Base-by-base conservation (phyloP, 345 rosid species). In the Lepidium africanum region DNA sequence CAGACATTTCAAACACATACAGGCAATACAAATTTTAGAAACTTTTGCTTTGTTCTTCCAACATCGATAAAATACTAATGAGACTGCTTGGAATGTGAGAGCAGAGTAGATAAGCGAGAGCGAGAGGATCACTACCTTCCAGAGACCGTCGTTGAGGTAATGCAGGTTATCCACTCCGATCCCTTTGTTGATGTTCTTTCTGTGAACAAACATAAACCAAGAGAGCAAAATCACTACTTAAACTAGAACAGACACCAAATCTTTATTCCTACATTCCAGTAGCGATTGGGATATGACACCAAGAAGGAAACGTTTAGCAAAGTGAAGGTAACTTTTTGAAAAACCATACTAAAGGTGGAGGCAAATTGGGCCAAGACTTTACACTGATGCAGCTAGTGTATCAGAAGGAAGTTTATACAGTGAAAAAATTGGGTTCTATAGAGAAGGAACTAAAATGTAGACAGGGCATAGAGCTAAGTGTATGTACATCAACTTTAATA, bases 141-240 rank as follows among this genome's bases (percentile, higher is more conserved):
- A 95, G 37, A 95, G 93, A 65, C 98, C 98, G 71, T 91, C 99
- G 47, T 91, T 95, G 63, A 91, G 96, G 79, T 91, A 95, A 83
- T 95, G 99, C 98, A 95, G 86, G 78, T 80, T 91, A 82, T 95
- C 99, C 66, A 95, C 92, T 36, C 98, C 99, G 32, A 95, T 95
- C 55, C 99, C 99, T 77, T 95, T 95, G 87, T 95, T 95, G 71
- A 89, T 81, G 65, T 86, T 40, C 76, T 71, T 86, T 73, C 99
- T 95, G 85, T 67, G 72, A 65, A 74, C 57, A 72, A 17, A 67
- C 33, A 53, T 0, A 41, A 32, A 53, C 49, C 32, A 3, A 30
- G 14, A 8, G 11, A 12, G 45, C 17, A 25, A 30, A 47, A 21
- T 21, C 39, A 37, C 56, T 58, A 69, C 25, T 6, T 41, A 53